phyloP scores from a whole-genome alignment of 768 basidiomycete genomes.

The Strobilomyces dryophilus region DNA sequence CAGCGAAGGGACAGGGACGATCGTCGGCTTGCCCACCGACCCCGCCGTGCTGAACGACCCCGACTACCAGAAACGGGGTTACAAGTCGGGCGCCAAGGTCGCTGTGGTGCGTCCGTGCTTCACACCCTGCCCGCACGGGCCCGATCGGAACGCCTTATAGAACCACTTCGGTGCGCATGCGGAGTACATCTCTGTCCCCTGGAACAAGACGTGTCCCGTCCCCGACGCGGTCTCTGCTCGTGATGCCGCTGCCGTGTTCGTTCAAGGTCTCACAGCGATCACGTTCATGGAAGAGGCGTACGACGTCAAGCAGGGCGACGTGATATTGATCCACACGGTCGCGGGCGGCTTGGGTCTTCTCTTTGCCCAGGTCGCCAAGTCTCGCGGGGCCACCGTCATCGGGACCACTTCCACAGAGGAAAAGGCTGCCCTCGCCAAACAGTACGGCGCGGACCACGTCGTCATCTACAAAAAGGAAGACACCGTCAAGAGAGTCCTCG shows the following conservation, averaged over 20 bases:
- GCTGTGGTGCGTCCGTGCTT: constrained; percentile 51
- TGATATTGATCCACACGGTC: constrained; percentile 82
- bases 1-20: constrained; percentile 71
- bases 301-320: constrained; percentile 73
- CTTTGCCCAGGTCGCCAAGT: constrained; percentile 63
- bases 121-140: not conserved
- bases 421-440: constrained; percentile 78
- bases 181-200: constrained; percentile 67
- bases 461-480: constrained; percentile 77
- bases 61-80: constrained; percentile 61
- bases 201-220: constrained; percentile 58
- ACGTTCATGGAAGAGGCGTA: constrained; percentile 84
- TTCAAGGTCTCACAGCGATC: constrained; percentile 78
- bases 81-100: constrained; percentile 66
- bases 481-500: constrained; percentile 66
- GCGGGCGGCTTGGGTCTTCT: constrained; percentile 84
- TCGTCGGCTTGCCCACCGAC: constrained; percentile 73
- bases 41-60: constrained; percentile 52
- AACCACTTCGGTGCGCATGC: constrained; percentile 52
- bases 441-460: constrained; percentile 82
- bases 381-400: constrained; percentile 82
- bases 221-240: constrained; percentile 57
- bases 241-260: constrained; percentile 59
- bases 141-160: constrained; percentile 28
- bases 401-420: constrained; percentile 85